Conservation (phyloP, 495 filamentous ascomycete species). For the Parachaetomium inaequale region DNA sequence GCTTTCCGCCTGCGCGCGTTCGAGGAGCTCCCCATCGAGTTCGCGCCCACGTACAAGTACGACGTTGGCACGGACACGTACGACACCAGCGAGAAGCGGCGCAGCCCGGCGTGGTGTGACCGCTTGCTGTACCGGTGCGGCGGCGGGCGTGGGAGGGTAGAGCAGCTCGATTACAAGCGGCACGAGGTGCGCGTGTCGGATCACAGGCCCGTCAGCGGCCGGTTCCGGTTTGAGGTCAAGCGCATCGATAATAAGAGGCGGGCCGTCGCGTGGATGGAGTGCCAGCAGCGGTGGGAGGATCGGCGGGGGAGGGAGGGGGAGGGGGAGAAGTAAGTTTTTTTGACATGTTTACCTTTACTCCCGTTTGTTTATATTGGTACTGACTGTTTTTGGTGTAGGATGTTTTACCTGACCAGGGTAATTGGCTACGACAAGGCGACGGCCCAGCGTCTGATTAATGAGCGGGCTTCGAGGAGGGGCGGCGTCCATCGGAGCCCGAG, state of each 20-base stretch:
- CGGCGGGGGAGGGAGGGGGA: constrained; percentile 65
- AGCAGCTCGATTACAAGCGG: constrained; percentile 80
- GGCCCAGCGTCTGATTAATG: constrained; percentile 36
- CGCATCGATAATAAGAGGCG: constrained; percentile 65
- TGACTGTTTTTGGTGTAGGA: constrained; percentile 28
- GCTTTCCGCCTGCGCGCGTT: constrained; percentile 85
- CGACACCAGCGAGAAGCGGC: constrained; percentile 90
- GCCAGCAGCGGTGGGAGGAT: constrained; percentile 66
- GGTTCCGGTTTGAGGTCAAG: constrained; percentile 78
- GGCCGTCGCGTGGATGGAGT: constrained; percentile 62
- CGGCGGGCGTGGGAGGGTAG: constrained; percentile 60
- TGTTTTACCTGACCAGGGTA: constrained; percentile 43
- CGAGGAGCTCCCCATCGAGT: constrained; percentile 78
- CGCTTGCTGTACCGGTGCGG: constrained; percentile 77
- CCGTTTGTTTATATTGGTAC: constrained; percentile 2
- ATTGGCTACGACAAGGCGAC: constrained; percentile 47
- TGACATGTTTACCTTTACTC: neutral
- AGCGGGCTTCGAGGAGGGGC: constrained; percentile 33
- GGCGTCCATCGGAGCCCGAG: constrained; percentile 32
- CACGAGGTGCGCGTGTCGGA: constrained; percentile 89
- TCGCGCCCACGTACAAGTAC: constrained; percentile 97
- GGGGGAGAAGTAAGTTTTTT: constrained; percentile 41
- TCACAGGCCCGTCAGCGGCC: constrained; percentile 85
- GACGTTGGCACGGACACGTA: constrained; percentile 93
- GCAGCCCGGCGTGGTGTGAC: constrained; percentile 97